phyloP scores from a whole-genome alignment of 257 asterid species.

The Prunella vulgaris region DNA sequence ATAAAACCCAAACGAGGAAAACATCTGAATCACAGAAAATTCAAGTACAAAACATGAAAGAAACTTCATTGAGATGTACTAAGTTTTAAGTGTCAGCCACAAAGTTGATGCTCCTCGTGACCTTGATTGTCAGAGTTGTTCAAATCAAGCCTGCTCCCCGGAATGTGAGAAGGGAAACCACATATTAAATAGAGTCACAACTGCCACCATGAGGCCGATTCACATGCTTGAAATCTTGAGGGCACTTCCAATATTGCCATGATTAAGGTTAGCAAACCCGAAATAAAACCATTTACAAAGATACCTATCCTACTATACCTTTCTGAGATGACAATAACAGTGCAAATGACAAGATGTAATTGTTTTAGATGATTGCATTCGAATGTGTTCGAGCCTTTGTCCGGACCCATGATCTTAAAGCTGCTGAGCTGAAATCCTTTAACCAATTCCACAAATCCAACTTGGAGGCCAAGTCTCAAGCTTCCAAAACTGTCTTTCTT shows the following conservation, averaged over 20 bases:
- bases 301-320: background rate
- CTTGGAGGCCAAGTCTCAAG: background rate
- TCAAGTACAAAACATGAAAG: background rate
- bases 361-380: background rate
- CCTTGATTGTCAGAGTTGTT: background rate
- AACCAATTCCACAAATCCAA: background rate
- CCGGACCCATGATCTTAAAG: constrained; percentile 9
- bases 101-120: background rate
- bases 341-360: background rate
- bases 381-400: background rate
- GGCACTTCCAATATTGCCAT: background rate
- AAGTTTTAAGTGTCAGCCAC: background rate
- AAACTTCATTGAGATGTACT: background rate
- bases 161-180: background rate
- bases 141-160: background rate
- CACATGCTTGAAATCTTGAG: background rate
- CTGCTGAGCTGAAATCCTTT: background rate
- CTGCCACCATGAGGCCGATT: background rate
- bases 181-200: background rate
- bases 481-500: constrained; percentile 11
- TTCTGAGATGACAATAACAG: too few relatives aligned
- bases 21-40: background rate
- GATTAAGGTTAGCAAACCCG: background rate
- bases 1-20: background rate
- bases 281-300: background rate